Conservation (phyloP, 1,284 basidiomycete genomes). For the Fistulina hepatica region DNA sequence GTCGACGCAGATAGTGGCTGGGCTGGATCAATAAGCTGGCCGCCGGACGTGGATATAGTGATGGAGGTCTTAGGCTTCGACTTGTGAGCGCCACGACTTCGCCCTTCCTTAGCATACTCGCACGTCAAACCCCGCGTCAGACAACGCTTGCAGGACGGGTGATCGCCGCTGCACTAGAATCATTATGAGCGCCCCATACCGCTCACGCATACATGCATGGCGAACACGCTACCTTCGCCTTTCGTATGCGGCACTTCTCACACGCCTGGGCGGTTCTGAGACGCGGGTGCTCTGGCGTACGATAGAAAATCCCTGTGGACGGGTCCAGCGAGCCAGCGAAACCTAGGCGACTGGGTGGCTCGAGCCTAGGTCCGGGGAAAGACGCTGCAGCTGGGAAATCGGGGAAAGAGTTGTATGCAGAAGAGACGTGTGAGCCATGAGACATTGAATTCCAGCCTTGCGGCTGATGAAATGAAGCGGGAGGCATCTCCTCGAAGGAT, state of each 20-base stretch:
- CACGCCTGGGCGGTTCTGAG: slow-evolving; percentile 52
- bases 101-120: slow-evolving; percentile 50
- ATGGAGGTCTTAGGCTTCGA: too few relatives aligned
- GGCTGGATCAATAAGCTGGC: too few relatives aligned
- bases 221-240: slow-evolving; percentile 43
- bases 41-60: too few relatives aligned
- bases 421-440: too few relatives aligned
- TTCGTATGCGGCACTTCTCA: slow-evolving; percentile 49
- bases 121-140: slow-evolving; percentile 37
- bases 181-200: too few relatives aligned
- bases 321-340: slow-evolving; percentile 50
- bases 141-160: slow-evolving; percentile 47
- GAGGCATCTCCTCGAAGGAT: too few relatives aligned
- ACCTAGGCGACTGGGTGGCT: too few relatives aligned
- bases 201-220: too few relatives aligned
- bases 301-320: slow-evolving; percentile 47
- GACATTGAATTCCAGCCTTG: too few relatives aligned
- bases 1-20: too few relatives aligned
- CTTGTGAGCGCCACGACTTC: slow-evolving; percentile 53
- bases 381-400: neutral
- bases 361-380: neutral
- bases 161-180: slow-evolving; percentile 48
- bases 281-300: slow-evolving; percentile 46
- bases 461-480: too few relatives aligned
- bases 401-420: neutral